Evolutionary conservation across 345 rosid genomes (phyloP).

Genomic region (Xanthoceras sorbifolium): DNA sequence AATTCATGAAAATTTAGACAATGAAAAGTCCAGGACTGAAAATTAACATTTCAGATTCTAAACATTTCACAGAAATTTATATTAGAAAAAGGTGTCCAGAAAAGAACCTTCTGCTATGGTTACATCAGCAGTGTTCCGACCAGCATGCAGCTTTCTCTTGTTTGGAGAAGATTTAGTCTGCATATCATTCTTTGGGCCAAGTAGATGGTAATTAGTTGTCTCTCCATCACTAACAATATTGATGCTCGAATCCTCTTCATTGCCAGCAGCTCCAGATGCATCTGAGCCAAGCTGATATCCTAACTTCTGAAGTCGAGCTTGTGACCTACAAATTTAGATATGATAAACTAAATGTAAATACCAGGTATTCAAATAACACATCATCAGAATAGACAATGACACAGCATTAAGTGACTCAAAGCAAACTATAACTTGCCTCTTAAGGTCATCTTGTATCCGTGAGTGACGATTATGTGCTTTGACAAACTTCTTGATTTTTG

Average conservation of each 20-base stretch:
- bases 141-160: constrained; percentile 43
- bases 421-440: constrained; percentile 49
- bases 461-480: constrained; percentile 60
- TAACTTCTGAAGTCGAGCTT: constrained; percentile 66
- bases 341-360: constrained; percentile 7
- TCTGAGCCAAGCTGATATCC: constrained; percentile 68
- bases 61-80: background rate
- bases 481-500: constrained; percentile 75
- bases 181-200: constrained; percentile 38
- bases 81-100: constrained; percentile 1
- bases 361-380: constrained; percentile 1
- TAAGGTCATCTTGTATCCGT: constrained; percentile 70
- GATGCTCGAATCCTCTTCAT: constrained; percentile 64
- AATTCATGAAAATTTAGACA: background rate
- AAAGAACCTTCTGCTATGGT: constrained; percentile 41
- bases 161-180: constrained; percentile 38
- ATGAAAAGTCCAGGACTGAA: background rate
- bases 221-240: constrained; percentile 70
- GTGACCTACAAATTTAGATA: constrained; percentile 55
- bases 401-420: constrained; percentile 7
- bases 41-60: background rate
- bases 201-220: constrained; percentile 36
- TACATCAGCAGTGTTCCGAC: constrained; percentile 42
- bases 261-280: constrained; percentile 44
- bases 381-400: constrained; percentile 6